A percentile compares a stretch with the other conserved stretches of the same genome.
Conservation (phyloP, 2,329 filamentous ascomycete genomes). For the Ophiostoma novo-ulmi region DNA sequence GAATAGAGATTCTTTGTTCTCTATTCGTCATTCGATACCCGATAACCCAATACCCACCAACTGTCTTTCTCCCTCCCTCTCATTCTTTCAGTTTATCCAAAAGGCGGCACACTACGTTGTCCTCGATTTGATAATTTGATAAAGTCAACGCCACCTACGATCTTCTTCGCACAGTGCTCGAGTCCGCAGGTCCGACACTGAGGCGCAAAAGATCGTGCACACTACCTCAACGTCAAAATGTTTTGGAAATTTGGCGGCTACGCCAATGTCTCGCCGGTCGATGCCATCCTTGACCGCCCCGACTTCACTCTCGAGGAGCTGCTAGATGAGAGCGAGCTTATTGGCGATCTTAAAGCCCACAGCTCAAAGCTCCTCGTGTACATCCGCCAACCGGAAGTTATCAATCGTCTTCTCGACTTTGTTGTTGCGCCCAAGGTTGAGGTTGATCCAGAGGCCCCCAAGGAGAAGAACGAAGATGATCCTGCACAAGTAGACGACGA, state of each 20-base stretch:
- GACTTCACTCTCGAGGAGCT: conserved; percentile 94
- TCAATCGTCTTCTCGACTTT: conserved; percentile 83
- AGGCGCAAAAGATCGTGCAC: conserved; percentile 16
- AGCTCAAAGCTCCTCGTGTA: conserved; percentile 98
- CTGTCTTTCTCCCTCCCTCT: background rate
- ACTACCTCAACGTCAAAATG: conserved; percentile 60
- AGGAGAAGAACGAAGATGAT: conserved; percentile 33
- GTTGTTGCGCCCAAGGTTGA: conserved; percentile 74
- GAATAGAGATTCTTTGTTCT: background rate
- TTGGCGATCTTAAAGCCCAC: conserved; percentile 96
- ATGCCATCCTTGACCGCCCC: conserved; percentile 93
- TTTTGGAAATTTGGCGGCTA: conserved; percentile 99
- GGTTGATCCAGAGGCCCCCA: conserved; percentile 15
- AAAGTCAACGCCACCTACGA: background rate
- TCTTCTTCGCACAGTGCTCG: conserved; percentile 19
- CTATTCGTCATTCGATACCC: background rate
- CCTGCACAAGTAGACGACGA: conserved; percentile 28
- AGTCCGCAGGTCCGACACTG: conserved; percentile 17
- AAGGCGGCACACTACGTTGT: background rate
- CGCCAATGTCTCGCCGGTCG: conserved; percentile 93
- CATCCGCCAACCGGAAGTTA: conserved; percentile 76
- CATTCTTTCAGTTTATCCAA: background rate
- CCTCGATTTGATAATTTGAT: background rate
- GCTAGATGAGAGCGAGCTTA: conserved; percentile 90
- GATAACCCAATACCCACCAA: background rate